A percentile compares a stretch with the other conserved stretches of the same genome.
Evolutionary conservation across 495 filamentous ascomycete genomes (phyloP).

Genomic region (Xylaria sp.): DNA sequence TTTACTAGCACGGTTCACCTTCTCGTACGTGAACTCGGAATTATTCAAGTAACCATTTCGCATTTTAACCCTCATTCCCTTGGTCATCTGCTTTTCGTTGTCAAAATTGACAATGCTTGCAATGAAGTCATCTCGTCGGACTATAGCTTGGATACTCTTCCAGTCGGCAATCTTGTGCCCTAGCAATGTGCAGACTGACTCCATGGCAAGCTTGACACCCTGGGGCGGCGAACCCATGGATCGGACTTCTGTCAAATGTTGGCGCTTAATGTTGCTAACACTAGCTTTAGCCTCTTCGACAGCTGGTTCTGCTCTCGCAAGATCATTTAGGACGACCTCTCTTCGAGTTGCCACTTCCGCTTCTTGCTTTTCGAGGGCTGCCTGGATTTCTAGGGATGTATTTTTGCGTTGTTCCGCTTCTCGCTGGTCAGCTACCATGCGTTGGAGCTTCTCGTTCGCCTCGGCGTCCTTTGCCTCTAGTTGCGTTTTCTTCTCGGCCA

Average conservation of each 20-base stretch:
- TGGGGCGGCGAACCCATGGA: slow-evolving; percentile 92
- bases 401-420: slow-evolving; percentile 93
- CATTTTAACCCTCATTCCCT: slow-evolving; percentile 81
- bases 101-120: slow-evolving; percentile 97
- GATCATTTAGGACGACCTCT: slow-evolving; percentile 84
- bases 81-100: slow-evolving; percentile 95
- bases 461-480: slow-evolving; percentile 92
- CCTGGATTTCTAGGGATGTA: slow-evolving; percentile 86
- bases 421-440: slow-evolving; percentile 95
- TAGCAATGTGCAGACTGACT: slow-evolving; percentile 92
- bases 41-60: slow-evolving; percentile 88
- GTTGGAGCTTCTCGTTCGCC: slow-evolving; percentile 95
- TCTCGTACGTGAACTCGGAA: slow-evolving; percentile 93
- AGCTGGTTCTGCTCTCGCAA: slow-evolving; percentile 91
- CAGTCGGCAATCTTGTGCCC: slow-evolving; percentile 90
- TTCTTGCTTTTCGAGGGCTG: slow-evolving; percentile 86
- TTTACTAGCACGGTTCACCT: slow-evolving; percentile 93
- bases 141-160: slow-evolving; percentile 86
- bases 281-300: slow-evolving; percentile 92
- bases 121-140: slow-evolving; percentile 95
- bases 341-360: slow-evolving; percentile 81
- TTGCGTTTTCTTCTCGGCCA: slow-evolving; percentile 92
- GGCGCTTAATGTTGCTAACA: slow-evolving; percentile 96
- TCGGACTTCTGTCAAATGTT: slow-evolving; percentile 95
- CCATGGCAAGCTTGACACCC: slow-evolving; percentile 89